A percentile compares a stretch with the other conserved stretches of the same genome.
phyloP scores from a whole-genome alignment of 108 stramenopile species.

The Skeletonema grethae region DNA sequence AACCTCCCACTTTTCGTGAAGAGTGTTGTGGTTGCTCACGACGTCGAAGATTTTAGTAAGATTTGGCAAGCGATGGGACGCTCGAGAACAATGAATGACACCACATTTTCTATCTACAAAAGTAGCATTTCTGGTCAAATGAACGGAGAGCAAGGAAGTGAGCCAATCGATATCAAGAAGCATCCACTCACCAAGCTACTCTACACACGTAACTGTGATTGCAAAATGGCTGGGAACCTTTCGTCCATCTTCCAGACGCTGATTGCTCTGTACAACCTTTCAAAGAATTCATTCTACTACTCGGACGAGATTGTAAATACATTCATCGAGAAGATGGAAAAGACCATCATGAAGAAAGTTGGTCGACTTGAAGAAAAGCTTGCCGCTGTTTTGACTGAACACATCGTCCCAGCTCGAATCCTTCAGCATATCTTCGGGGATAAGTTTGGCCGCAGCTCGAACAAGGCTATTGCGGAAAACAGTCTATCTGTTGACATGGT shows the following conservation, averaged over 20 bases:
- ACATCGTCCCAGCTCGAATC: conserved; percentile 31
- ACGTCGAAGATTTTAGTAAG: conserved; percentile 62
- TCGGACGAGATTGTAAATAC: conserved; percentile 58
- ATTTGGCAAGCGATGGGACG: conserved; percentile 69
- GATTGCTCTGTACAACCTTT: conserved; percentile 51
- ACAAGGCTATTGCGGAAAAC: conserved; percentile 29
- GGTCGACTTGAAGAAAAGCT: conserved; percentile 35
- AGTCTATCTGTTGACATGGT: conserved; percentile 30
- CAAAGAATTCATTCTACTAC: conserved; percentile 50
- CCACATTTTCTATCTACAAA: conserved; percentile 54
- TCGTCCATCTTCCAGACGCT: conserved; percentile 58
- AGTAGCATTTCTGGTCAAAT: conserved; percentile 39
- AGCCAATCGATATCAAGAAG: conserved; percentile 44
- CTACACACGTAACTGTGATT: conserved; percentile 55
- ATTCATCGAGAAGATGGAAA: conserved; percentile 62
- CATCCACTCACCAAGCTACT: conserved; percentile 46
- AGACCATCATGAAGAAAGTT: conserved; percentile 39
- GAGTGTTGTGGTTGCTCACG: conserved; percentile 59
- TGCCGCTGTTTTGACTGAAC: conserved; percentile 14
- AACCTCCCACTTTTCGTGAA: conserved; percentile 43
- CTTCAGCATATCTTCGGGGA: conserved; percentile 47
- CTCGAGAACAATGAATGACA: conserved; percentile 60
- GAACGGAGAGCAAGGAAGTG: conserved; percentile 15
- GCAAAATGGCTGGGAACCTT: conserved; percentile 59
- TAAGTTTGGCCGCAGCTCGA: conserved; percentile 49